These are phyloP conservation scores for Lactarius hengduanensis DNA, from an alignment of 768 basidiomycete species.

Conservation along the genomic window DNA sequence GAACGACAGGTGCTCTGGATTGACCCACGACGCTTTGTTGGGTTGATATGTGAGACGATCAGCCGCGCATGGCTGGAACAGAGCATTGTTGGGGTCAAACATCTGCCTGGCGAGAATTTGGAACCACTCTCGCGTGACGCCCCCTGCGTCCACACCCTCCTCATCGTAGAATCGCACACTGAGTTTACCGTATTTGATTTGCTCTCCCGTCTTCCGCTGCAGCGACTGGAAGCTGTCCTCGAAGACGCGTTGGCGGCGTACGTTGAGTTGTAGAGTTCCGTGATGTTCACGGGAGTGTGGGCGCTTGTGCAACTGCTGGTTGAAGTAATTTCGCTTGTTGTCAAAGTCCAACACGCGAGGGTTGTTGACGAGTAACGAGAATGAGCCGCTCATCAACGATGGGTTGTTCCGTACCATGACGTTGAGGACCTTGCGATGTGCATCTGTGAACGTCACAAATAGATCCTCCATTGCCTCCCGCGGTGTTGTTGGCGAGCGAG, in stretches of 20 bases:
- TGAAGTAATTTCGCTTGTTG: constrained; percentile 98
- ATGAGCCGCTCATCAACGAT: constrained; percentile 96
- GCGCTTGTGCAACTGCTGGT: constrained; percentile 85
- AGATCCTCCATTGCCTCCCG: constrained; percentile 84
- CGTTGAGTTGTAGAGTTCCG: constrained; percentile 80
- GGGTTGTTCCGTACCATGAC: constrained; percentile 98
- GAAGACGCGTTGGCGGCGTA: constrained; percentile 88
- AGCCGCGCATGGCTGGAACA: constrained; percentile 97
- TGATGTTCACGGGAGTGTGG: constrained; percentile 79
- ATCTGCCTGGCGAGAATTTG: constrained; percentile 96
- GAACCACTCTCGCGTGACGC: constrained; percentile 98
- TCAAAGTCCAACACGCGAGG: constrained; percentile 97
- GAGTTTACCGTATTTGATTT: constrained; percentile 97
- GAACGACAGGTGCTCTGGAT: constrained; percentile 93
- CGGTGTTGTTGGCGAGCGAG: constrained; percentile 61
- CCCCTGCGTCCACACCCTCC: constrained; percentile 97
- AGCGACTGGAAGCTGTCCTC: constrained; percentile 96
- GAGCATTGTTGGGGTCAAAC: constrained; percentile 97
- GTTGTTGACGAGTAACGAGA: constrained; percentile 94
- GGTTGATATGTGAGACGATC: constrained; percentile 96
- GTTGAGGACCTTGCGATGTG: constrained; percentile 91
- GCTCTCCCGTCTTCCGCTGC: constrained; percentile 86
- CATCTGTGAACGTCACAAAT: constrained; percentile 90
- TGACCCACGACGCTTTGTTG: constrained; percentile 90
- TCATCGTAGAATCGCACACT: constrained; percentile 96